Evolutionary conservation across 2,329 filamentous ascomycete species (phyloP), one percentile per base, ranked within the genome.

Genomic region (Colletotrichum filicis): DNA sequence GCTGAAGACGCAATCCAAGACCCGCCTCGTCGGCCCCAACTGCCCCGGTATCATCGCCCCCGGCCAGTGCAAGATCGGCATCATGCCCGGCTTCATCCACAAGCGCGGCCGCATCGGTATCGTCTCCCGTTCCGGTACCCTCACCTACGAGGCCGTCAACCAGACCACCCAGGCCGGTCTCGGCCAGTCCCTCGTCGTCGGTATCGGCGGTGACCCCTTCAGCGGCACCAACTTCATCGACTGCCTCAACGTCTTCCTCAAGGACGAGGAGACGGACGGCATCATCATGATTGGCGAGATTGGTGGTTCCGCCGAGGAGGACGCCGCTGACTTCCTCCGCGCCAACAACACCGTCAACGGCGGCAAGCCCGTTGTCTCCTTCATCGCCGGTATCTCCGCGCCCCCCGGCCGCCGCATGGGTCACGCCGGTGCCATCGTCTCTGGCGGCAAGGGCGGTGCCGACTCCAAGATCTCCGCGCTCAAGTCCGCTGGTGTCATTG

Each of bases 271-370:
- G 88, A 99, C 97, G 52, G 97, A 99, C 83, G 97, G 97, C 82
- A 98, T 99, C 87, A 98, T 99, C 88, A 98, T 99, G 97, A 98
- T 99, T 84, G 97, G 97, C 83, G 97, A 98, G 89, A 98, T 99
- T 83, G 97, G 97, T 86, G 97, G 97, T 76, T 94, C 94, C 74
- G 97, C 97, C 73, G 97, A 99, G 88, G 97, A 99, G 88, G 97
- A 99, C 80, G 97, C 97, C 52, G 96, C 97, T 80, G 97, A 98
- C 80, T 99, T 97, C 90, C 87, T 98, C 82, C 95, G 94, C 88
- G 89, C 92, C 83, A 91, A 97, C 89, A 98, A 99, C 91, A 95
- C 92, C 74, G 88, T 92, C 84, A 93, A 95, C 86, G 88, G 89
- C 73, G 89, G 89, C 82, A 99, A 98, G 92, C 97, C 97, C 80